phyloP scores from a whole-genome alignment of 108 stramenopile genomes.

The Skeletonema grethae region DNA sequence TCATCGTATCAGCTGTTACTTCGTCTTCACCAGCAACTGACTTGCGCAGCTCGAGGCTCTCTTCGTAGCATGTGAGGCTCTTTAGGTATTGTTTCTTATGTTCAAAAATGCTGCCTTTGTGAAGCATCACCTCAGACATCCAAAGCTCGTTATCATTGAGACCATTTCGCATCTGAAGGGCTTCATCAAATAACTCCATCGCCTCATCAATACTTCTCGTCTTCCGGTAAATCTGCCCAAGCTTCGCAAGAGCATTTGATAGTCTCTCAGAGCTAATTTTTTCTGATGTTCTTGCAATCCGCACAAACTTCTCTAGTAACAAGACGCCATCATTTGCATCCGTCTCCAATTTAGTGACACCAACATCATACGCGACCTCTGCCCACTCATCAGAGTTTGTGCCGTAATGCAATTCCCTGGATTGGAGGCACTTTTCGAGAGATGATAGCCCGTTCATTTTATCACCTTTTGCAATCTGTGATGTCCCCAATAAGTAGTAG shows the following conservation, averaged over 20 bases:
- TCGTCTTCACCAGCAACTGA: slow-evolving; percentile 43
- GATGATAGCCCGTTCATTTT: slow-evolving; percentile 22
- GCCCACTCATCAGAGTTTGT: slow-evolving; percentile 39
- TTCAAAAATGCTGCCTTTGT: slow-evolving; percentile 47
- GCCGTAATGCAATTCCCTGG: slow-evolving; percentile 10
- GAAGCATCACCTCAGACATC: slow-evolving; percentile 36
- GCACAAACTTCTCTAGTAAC: slow-evolving; percentile 32
- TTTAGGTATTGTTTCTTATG: slow-evolving; percentile 35
- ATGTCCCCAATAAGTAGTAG: slow-evolving; percentile 29
- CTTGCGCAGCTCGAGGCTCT: slow-evolving; percentile 35
- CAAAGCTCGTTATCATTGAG: slow-evolving; percentile 36
- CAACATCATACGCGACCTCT: slow-evolving; percentile 41
- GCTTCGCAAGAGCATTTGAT: slow-evolving; percentile 33
- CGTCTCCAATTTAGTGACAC: slow-evolving; percentile 24
- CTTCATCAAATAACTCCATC: slow-evolving; percentile 42
- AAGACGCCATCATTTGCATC: slow-evolving; percentile 17
- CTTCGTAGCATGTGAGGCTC: slow-evolving; percentile 36
- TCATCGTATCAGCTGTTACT: slow-evolving; percentile 40
- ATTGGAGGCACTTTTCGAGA: slow-evolving; percentile 37
- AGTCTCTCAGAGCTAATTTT: slow-evolving; percentile 10
- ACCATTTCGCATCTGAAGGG: slow-evolving; percentile 32
- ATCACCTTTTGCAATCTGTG: slow-evolving; percentile 25
- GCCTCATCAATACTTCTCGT: slow-evolving; percentile 42
- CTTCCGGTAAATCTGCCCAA: slow-evolving; percentile 33
- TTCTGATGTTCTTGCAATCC: slow-evolving; percentile 15